Evolutionary conservation across 2,329 filamentous ascomycete species (phyloP).

Genomic region (Colletotrichum chrysophilum): DNA sequence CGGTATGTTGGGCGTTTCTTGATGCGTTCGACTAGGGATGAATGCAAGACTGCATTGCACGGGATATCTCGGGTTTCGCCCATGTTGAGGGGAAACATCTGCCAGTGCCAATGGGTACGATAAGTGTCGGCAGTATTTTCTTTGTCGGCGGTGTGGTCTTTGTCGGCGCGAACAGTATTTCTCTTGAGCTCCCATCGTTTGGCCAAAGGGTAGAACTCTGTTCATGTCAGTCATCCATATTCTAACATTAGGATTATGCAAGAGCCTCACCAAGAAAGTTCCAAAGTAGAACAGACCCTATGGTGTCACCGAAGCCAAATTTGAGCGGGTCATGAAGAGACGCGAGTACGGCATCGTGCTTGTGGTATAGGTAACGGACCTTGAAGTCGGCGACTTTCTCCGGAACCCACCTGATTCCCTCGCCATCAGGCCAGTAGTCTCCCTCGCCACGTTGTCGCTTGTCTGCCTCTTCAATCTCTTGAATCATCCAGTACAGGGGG

Average conservation of each 20-base stretch:
- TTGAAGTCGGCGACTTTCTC: conserved; percentile 31
- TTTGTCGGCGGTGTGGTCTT: neutral
- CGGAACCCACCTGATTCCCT: conserved; percentile 30
- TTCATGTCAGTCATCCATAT: neutral
- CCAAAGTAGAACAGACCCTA: conserved; percentile 45
- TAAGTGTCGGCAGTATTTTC: neutral
- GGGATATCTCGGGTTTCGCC: conserved; percentile 43
- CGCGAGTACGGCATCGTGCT: conserved; percentile 33
- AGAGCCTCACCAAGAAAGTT: conserved; percentile 41
- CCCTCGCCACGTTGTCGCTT: neutral
- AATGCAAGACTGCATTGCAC: conserved; percentile 39
- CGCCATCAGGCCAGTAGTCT: neutral
- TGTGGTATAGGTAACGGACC: conserved; percentile 21
- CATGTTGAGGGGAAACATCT: conserved; percentile 41
- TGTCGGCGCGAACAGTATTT: neutral
- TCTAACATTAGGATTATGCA: neutral
- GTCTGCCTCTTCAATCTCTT: conserved; percentile 44
- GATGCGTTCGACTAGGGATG: conserved; percentile 30
- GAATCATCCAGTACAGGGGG: conserved; percentile 57
- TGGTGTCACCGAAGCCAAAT: conserved; percentile 37
- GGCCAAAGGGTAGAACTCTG: conserved; percentile 33
- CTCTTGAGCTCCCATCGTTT: conserved; percentile 41
- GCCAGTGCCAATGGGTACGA: conserved; percentile 33
- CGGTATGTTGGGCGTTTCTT: neutral
- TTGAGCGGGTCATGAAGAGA: conserved; percentile 43